Percentiles rank a stretch among this genome's conserved stretches.
These are phyloP conservation scores for Fonsecaea erecta DNA, from an alignment of 2,329 filamentous ascomycete genomes.

Conservation along the genomic window DNA sequence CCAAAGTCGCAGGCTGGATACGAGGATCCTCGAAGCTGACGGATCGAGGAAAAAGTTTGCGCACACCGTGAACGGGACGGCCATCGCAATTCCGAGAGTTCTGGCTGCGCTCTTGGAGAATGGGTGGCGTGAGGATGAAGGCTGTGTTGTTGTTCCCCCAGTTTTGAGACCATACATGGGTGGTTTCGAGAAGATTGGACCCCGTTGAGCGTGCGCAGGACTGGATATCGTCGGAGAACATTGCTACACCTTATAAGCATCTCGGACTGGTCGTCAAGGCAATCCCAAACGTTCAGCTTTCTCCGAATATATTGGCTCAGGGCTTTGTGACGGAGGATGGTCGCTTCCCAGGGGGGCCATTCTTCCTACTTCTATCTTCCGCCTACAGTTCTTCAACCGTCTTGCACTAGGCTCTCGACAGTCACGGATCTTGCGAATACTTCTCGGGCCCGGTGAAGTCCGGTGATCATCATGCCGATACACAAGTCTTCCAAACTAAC, in stretches of 20 bases:
- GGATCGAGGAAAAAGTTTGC: slow-evolving; percentile 71
- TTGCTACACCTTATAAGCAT: neutral
- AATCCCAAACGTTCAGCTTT: neutral
- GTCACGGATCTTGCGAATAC: no score
- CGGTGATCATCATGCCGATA: neutral
- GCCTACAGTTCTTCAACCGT: neutral
- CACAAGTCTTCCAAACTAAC: neutral
- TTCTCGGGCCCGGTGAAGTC: neutral
- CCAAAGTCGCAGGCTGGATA: slow-evolving; percentile 80
- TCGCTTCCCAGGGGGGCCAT: neutral
- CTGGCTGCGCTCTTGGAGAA: slow-evolving; percentile 88
- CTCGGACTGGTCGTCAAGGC: neutral
- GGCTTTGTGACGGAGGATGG: neutral
- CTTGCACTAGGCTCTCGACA: neutral
- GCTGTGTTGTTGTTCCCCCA: slow-evolving; percentile 74
- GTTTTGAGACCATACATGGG: slow-evolving; percentile 85
- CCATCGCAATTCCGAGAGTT: slow-evolving; percentile 86
- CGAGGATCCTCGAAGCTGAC: slow-evolving; percentile 63
- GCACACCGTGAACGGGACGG: slow-evolving; percentile 92
- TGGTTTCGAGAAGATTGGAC: slow-evolving; percentile 67
- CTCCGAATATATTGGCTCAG: neutral
- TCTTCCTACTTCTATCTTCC: neutral
- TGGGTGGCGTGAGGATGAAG: slow-evolving; percentile 73
- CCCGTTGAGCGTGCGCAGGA: slow-evolving; percentile 18
- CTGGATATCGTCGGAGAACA: neutral